Evolutionary conservation across 2,329 filamentous ascomycete species (phyloP).

Genomic region (Pezicula neosporulosa): DNA sequence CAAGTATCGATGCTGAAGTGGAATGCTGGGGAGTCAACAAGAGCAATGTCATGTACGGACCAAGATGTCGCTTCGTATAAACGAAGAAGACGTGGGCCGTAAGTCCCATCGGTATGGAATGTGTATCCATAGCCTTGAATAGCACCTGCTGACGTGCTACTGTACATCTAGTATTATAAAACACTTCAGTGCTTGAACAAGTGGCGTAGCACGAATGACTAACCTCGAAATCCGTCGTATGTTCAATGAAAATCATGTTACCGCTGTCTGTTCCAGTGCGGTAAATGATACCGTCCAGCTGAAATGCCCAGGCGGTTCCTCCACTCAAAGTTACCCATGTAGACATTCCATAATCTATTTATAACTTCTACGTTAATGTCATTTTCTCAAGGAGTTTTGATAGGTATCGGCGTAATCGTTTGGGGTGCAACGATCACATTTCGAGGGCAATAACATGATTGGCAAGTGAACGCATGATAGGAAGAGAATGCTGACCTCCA

Average conservation of each 20-base stretch:
- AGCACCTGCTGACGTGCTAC: constrained; percentile 46
- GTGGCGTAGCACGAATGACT: too few species aligned
- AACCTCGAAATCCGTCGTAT: constrained; percentile 45
- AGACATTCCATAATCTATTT: constrained; percentile 38
- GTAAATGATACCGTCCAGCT: constrained; percentile 50
- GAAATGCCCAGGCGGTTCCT: constrained; percentile 45
- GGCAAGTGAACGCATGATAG: too few species aligned
- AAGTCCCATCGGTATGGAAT: constrained; percentile 39
- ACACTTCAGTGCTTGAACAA: too few species aligned
- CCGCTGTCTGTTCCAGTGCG: constrained; percentile 44
- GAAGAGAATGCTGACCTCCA: constrained; percentile 18
- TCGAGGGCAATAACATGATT: too few species aligned
- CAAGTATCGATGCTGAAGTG: constrained; percentile 47
- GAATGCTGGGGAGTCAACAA: constrained; percentile 5
- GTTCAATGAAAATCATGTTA: constrained; percentile 50
- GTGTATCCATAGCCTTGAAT: constrained; percentile 50
- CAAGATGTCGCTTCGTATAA: constrained; percentile 9
- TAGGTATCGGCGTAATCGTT: too few species aligned
- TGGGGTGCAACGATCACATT: too few species aligned
- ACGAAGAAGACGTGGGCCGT: constrained; percentile 4
- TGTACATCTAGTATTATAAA: constrained; percentile 34
- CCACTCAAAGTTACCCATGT: constrained; percentile 45
- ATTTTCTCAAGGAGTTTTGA: too few species aligned
- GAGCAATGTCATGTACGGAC: constrained; percentile 2
- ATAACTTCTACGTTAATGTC: too few species aligned